Conservation (phyloP, 768 basidiomycete species). For the Suillus alpinus region DNA sequence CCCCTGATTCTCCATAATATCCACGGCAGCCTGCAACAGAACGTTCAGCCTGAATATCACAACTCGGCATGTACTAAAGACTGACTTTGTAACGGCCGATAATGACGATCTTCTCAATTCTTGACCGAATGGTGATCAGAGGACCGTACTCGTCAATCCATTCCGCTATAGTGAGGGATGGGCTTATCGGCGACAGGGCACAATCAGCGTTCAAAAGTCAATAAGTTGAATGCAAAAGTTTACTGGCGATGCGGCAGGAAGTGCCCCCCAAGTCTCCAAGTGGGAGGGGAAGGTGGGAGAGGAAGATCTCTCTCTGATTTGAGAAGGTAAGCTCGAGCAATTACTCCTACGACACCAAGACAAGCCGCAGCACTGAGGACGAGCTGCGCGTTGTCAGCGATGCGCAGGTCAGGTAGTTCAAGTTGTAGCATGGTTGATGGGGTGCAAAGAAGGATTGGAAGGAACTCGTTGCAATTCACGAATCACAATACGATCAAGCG, state of each 20-base stretch:
- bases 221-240: not conserved
- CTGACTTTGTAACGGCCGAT: not conserved
- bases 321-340: not conserved
- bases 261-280: not conserved
- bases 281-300: not conserved
- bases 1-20: slow-evolving; percentile 57
- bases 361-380: not conserved
- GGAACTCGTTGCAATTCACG: not conserved
- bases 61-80: not conserved
- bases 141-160: not conserved
- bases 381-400: not conserved
- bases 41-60: not conserved
- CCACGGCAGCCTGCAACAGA: slow-evolving; percentile 42
- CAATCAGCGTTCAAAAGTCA: not conserved
- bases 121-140: not conserved
- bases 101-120: not conserved
- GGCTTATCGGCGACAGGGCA: not conserved
- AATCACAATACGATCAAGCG: not conserved
- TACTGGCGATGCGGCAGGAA: not conserved
- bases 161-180: not conserved
- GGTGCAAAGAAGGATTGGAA: not conserved
- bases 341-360: not conserved
- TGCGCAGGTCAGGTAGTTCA: not conserved
- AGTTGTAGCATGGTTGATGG: not conserved
- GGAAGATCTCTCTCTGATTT: not conserved